Conservation (phyloP, 2,329 filamentous ascomycete species). For the Podosphaera leucotricha region DNA sequence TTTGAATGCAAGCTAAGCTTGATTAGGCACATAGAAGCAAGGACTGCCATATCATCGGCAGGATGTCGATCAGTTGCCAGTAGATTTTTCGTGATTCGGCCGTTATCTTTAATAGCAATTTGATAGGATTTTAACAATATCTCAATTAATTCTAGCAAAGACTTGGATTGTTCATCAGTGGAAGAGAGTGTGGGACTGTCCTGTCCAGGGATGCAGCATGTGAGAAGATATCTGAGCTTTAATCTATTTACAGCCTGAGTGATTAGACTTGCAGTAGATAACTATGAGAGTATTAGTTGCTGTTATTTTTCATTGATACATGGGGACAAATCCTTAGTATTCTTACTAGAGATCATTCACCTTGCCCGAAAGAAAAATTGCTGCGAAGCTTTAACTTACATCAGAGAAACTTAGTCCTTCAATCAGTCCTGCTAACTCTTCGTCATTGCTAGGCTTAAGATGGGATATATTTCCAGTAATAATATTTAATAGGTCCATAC, state of each 20-base stretch:
- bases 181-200: constrained; percentile 4
- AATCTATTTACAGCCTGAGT: constrained; percentile 10
- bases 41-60: constrained; percentile 14
- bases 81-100: constrained; percentile 9
- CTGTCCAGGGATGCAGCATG: constrained; percentile 10
- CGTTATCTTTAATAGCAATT: constrained; percentile 9
- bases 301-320: neutral
- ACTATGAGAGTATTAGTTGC: constrained; percentile 3
- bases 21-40: constrained; percentile 14
- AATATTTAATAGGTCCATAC: constrained; percentile 3
- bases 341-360: neutral
- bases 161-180: constrained; percentile 4
- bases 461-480: neutral
- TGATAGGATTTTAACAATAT: constrained; percentile 8
- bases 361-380: neutral
- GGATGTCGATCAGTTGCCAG: constrained; percentile 16
- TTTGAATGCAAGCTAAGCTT: constrained; percentile 9
- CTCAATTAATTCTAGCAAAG: constrained; percentile 8
- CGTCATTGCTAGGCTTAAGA: neutral
- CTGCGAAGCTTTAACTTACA: neutral
- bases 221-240: constrained; percentile 12
- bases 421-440: neutral
- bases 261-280: constrained; percentile 8
- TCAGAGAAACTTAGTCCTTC: neutral
- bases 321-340: neutral